Percentiles rank a stretch among this genome's conserved stretches.
phyloP scores from a whole-genome alignment of 2,329 filamentous ascomycete species.

The Cucurbitaria berberidis region DNA sequence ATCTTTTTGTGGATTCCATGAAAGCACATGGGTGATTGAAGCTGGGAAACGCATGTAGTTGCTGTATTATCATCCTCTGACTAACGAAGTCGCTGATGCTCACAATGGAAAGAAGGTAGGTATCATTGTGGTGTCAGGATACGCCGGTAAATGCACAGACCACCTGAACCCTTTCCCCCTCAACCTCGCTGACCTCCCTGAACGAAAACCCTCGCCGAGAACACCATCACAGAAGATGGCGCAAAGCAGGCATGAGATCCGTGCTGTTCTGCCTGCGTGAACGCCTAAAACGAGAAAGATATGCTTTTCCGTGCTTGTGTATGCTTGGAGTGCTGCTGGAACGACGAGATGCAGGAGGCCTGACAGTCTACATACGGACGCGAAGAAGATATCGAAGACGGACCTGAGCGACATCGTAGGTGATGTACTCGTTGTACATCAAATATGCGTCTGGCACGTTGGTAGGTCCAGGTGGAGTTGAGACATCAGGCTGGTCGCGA shows the following conservation, averaged over 20 bases:
- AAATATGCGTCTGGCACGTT: constrained; percentile 57
- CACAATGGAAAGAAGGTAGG: too few relatives aligned
- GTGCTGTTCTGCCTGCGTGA: not conserved
- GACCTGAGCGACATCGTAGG: constrained; percentile 72
- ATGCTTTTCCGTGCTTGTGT: not conserved
- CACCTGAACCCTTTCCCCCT: too few relatives aligned
- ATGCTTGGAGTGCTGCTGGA: not conserved
- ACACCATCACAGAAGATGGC: not conserved
- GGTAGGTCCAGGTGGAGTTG: constrained; percentile 56
- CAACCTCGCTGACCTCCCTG: not conserved
- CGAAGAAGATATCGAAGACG: constrained; percentile 73
- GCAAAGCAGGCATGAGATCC: not conserved
- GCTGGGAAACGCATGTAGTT: too few relatives aligned
- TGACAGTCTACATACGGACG: constrained; percentile 48
- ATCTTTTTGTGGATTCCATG: too few relatives aligned
- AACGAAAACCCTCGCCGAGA: not conserved
- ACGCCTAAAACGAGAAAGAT: not conserved
- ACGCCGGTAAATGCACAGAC: too few relatives aligned
- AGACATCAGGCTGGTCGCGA: constrained; percentile 31
- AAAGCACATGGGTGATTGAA: not conserved
- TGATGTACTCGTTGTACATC: constrained; percentile 76
- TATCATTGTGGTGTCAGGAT: too few relatives aligned
- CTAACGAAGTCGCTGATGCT: too few relatives aligned
- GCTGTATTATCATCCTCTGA: too few relatives aligned
- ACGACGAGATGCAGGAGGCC: not conserved